Evolutionary conservation across 2,329 filamentous ascomycete genomes (phyloP).

Genomic region (Cylindrodendrum hubeiense): DNA sequence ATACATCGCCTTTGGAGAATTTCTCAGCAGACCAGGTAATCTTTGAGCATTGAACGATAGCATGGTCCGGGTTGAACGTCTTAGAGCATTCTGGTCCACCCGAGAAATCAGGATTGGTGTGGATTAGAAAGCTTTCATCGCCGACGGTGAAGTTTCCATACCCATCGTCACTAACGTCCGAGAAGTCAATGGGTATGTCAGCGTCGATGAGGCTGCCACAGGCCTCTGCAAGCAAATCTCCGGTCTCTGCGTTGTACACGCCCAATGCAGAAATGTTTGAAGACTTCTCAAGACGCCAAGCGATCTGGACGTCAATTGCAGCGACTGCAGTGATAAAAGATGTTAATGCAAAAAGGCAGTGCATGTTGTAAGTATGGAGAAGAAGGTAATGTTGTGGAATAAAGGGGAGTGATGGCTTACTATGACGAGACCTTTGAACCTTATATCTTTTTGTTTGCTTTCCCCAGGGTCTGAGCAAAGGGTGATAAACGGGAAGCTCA

Average conservation of each 20-base stretch:
- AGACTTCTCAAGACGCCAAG: conserved; percentile 2
- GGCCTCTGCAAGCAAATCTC: background rate
- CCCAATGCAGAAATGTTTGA: background rate
- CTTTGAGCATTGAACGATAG: conserved; percentile 6
- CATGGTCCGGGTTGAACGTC: background rate
- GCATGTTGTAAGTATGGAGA: background rate
- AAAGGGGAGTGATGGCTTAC: too few species aligned
- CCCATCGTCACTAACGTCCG: background rate
- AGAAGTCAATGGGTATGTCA: conserved; percentile 1
- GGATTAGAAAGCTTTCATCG: background rate
- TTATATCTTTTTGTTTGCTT: too few species aligned
- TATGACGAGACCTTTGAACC: too few species aligned
- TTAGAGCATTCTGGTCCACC: conserved; percentile 11
- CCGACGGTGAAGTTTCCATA: conserved; percentile 8
- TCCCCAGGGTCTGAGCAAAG: too few species aligned
- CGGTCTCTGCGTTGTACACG: background rate
- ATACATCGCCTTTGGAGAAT: background rate
- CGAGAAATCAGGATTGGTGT: background rate
- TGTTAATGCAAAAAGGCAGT: background rate
- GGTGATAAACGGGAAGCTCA: too few species aligned
- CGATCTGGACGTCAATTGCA: background rate
- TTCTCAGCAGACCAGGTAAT: background rate
- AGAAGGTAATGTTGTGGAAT: too few species aligned
- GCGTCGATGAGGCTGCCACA: background rate
- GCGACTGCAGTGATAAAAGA: background rate